Evolutionary conservation across 768 basidiomycete genomes (phyloP).

Genomic region (Mycena indigotica): DNA sequence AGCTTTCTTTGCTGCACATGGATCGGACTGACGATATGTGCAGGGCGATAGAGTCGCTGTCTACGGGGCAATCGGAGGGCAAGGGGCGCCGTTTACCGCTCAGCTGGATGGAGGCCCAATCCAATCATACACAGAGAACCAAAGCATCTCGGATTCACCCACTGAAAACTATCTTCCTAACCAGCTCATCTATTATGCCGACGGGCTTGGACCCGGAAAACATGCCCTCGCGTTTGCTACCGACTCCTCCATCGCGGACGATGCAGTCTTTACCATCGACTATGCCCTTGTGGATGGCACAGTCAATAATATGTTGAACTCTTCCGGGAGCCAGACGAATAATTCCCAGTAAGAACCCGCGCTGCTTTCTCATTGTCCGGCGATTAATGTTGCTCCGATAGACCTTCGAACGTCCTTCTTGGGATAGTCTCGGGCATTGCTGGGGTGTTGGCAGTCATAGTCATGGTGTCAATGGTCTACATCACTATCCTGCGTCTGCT

Average conservation of each 20-base stretch:
- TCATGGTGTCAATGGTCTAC: background rate
- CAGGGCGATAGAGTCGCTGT: slow-evolving; percentile 14
- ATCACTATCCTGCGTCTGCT: background rate
- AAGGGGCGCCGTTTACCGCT: slow-evolving; percentile 2
- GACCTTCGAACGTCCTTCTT: background rate
- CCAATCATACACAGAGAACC: background rate
- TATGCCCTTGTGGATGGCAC: background rate
- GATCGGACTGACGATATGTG: background rate
- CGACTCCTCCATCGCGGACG: background rate
- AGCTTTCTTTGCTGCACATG: background rate
- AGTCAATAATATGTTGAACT: background rate
- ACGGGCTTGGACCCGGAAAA: background rate
- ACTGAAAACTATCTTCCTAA: background rate
- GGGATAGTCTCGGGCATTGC: background rate
- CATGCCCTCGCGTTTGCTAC: background rate
- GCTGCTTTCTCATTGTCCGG: background rate
- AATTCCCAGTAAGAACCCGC: background rate
- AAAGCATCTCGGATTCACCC: background rate
- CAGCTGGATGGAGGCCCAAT: background rate
- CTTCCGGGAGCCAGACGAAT: background rate
- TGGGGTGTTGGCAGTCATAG: background rate
- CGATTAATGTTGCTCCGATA: background rate
- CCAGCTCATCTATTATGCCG: slow-evolving; percentile 10
- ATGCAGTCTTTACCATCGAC: background rate
- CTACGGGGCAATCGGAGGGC: slow-evolving; percentile 6